Base-by-base conservation (phyloP, 306 rosid species). In the Neltuma alba region DNA sequence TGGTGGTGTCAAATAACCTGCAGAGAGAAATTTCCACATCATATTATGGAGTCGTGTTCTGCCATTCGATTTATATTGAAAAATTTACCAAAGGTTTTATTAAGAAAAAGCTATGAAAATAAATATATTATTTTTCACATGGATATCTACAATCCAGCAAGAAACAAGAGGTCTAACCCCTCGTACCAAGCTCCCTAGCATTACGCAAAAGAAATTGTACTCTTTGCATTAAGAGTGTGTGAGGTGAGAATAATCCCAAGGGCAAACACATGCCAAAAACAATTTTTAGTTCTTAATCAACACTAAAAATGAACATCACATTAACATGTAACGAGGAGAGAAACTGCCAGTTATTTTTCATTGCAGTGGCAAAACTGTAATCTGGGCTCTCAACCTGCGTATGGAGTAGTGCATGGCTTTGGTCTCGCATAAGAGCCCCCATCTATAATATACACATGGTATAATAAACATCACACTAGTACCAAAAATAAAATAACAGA, bases 401-500 rank as follows among this genome's bases (percentile, higher is more conserved):
- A 65, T 37, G 71, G 28, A n/a, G 69, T 2, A 11, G 61, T 18
- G 37, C 38, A 63, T 61, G 40, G 30, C 6, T 60, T 11, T 79
- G 21, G 16, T 71, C 83, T 23, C 67, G 4, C 34, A 20, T 6
- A 60, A 30, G 15, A 5, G n/a, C 37, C 66, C 21, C 54, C 66
- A 67, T 0, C 16, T 23, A 57, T 14, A 62, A 20, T 23, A 10
- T 13, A 62, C 23, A 25, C 72, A 37, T 48, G 67, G 13, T 21
- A 72, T 36, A 20, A 79, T 27, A 37, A 50, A 20, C 6, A 73
- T 45, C 73, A 62, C 34, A 80, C 70, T 65, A 64, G 25, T 1
- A 20, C 34, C 41, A 41, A 34, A 20, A 50, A 74, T 31, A 4
- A 50, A 38, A 23, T 30, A 28, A 34, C 27, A 64, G 63, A 57